Evolutionary conservation across 805 yeast species (phyloP).

Genomic region (Jamesozyma piceae): DNA sequence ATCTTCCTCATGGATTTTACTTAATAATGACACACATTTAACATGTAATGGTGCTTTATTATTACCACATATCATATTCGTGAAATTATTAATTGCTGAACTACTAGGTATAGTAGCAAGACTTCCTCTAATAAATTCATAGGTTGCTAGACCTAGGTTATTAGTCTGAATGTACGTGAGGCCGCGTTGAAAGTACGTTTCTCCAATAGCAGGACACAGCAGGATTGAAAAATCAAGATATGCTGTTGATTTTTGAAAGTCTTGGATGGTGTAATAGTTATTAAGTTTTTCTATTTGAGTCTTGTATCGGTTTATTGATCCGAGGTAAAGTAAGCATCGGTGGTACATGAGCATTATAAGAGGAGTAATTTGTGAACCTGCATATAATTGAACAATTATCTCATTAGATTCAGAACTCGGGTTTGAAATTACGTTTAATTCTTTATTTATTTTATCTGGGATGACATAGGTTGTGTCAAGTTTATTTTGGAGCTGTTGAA

Average conservation of each 20-base stretch:
- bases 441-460: slow-evolving; percentile 7
- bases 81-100: slow-evolving; percentile 41
- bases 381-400: slow-evolving; percentile 1
- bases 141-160: slow-evolving; percentile 17
- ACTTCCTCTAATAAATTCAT: slow-evolving; percentile 39
- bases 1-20: slow-evolving; percentile 17
- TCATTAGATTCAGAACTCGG: background rate
- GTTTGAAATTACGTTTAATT: slow-evolving; percentile 5
- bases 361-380: slow-evolving; percentile 2
- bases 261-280: slow-evolving; percentile 31
- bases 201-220: slow-evolving; percentile 59
- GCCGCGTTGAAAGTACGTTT: slow-evolving; percentile 34
- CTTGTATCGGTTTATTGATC: slow-evolving; percentile 51
- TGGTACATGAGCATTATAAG: slow-evolving; percentile 10
- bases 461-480: slow-evolving; percentile 10
- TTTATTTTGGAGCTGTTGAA: slow-evolving; percentile 15
- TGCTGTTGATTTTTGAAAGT: slow-evolving; percentile 37
- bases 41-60: slow-evolving; percentile 28
- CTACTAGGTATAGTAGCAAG: slow-evolving; percentile 43
- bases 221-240: slow-evolving; percentile 45
- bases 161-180: slow-evolving; percentile 21
- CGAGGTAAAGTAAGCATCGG: slow-evolving; percentile 37
- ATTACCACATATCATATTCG: slow-evolving; percentile 30
- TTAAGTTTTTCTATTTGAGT: slow-evolving; percentile 39
- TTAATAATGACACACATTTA: slow-evolving; percentile 15